Conservation (phyloP, 164 flowering plant genomes). For the Nelumbo lutea region DNA sequence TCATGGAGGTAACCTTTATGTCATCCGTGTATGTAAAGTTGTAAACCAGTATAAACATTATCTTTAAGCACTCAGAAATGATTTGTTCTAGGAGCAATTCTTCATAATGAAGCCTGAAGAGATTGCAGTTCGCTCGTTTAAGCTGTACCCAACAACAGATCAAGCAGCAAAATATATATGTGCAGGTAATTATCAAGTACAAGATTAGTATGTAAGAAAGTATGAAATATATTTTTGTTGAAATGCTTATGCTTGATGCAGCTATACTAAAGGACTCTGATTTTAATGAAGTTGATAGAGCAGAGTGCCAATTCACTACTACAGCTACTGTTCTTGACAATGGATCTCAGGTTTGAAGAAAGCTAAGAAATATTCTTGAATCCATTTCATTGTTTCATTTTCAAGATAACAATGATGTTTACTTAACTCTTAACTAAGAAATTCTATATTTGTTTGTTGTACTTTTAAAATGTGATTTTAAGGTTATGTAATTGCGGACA, state of each 20-base stretch:
- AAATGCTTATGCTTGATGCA: conserved; percentile 37
- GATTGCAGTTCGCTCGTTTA: conserved; percentile 47
- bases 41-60: neutral
- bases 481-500: no score
- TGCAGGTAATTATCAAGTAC: conserved; percentile 38
- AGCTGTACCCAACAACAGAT: conserved; percentile 64
- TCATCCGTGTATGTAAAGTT: neutral
- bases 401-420: neutral
- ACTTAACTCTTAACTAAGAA: no score
- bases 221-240: neutral
- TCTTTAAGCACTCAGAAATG: neutral
- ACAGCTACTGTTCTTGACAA: conserved; percentile 75
- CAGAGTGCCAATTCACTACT: conserved; percentile 88
- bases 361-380: neutral
- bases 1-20: conserved; percentile 58
- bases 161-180: conserved; percentile 76
- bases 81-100: conserved; percentile 64
- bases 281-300: conserved; percentile 84
- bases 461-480: no score
- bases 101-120: conserved; percentile 81
- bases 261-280: conserved; percentile 90
- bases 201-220: neutral
- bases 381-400: neutral
- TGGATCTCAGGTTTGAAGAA: conserved; percentile 66
- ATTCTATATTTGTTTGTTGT: no score